Conservation (phyloP, 2,329 filamentous ascomycete species). For the Penicillium sp. region DNA sequence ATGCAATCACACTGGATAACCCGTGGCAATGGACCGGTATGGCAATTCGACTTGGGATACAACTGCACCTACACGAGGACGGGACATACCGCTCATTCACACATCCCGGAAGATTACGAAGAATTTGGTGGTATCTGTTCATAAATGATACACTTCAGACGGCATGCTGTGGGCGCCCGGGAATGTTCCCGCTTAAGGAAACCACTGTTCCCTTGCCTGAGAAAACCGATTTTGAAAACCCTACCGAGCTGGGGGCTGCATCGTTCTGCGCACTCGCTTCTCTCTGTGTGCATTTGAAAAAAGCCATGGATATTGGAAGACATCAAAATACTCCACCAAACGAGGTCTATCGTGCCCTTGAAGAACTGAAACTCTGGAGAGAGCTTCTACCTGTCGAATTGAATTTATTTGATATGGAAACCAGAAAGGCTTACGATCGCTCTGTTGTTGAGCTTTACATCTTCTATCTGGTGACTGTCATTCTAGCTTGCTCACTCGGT, state of each 20-base stretch:
- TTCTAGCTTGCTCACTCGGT: conserved; percentile 13
- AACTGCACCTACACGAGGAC: conserved; percentile 8
- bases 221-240: conserved; percentile 5
- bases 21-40: conserved; percentile 16
- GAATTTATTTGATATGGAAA: conserved; percentile 4
- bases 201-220: conserved; percentile 1
- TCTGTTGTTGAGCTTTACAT: conserved; percentile 8
- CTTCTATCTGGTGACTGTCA: conserved; percentile 12
- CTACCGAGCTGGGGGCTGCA: neutral
- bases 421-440: conserved; percentile 4
- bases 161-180: conserved; percentile 13
- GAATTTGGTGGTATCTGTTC: conserved; percentile 16
- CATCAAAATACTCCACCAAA: neutral
- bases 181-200: conserved; percentile 11
- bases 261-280: conserved; percentile 2
- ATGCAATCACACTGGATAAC: conserved; percentile 7
- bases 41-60: conserved; percentile 11
- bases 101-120: conserved; percentile 3
- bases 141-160: conserved; percentile 14
- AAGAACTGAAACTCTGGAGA: neutral
- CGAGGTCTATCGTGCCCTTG: neutral
- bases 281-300: conserved; percentile 1
- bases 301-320: neutral
- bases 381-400: conserved; percentile 3
- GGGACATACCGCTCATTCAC: conserved; percentile 3